These are phyloP conservation scores for Dendrostoma leiphaemia DNA, from an alignment of 2,329 filamentous ascomycete species.

Conservation along the genomic window DNA sequence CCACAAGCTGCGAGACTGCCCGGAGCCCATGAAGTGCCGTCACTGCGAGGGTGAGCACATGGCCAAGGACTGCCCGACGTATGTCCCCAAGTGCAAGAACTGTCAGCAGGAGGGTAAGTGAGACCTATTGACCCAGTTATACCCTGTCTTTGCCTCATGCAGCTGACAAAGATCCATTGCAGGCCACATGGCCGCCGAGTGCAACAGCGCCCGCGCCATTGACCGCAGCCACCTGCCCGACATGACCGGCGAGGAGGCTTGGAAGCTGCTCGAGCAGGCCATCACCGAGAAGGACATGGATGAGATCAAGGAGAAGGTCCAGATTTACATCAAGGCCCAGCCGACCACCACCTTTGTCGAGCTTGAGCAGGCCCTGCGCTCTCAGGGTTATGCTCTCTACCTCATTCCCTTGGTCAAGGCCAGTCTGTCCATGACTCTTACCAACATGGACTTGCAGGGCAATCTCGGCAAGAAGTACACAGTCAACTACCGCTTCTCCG, in stretches of 20 bases:
- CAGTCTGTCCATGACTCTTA: conserved; percentile 53
- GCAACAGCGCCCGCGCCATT: conserved; percentile 58
- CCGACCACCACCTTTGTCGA: conserved; percentile 57
- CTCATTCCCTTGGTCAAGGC: conserved; percentile 62
- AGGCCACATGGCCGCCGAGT: conserved; percentile 57
- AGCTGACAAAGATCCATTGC: conserved; percentile 9
- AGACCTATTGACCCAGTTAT: too few relatives aligned
- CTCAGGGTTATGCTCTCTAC: conserved; percentile 51
- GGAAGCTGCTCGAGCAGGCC: conserved; percentile 53
- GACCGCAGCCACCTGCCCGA: conserved; percentile 50
- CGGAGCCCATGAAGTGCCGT: conserved; percentile 30
- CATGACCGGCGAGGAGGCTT: conserved; percentile 53
- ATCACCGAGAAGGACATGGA: conserved; percentile 56
- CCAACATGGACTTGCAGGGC: conserved; percentile 72
- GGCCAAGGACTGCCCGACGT: conserved; percentile 48
- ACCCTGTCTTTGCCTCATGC: not conserved
- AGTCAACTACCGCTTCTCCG: conserved; percentile 60
- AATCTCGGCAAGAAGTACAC: conserved; percentile 64
- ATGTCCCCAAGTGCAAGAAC: conserved; percentile 57
- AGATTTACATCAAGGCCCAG: conserved; percentile 60
- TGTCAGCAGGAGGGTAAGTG: conserved; percentile 59
- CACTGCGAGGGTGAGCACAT: conserved; percentile 53
- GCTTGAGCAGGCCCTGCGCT: conserved; percentile 60
- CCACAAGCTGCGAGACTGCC: conserved; percentile 54
- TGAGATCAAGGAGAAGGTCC: conserved; percentile 57